Evolutionary conservation across 2,329 filamentous ascomycete species (phyloP), one percentile per base, ranked within the genome.

Genomic region (Davidsoniella neocaledoniae): DNA sequence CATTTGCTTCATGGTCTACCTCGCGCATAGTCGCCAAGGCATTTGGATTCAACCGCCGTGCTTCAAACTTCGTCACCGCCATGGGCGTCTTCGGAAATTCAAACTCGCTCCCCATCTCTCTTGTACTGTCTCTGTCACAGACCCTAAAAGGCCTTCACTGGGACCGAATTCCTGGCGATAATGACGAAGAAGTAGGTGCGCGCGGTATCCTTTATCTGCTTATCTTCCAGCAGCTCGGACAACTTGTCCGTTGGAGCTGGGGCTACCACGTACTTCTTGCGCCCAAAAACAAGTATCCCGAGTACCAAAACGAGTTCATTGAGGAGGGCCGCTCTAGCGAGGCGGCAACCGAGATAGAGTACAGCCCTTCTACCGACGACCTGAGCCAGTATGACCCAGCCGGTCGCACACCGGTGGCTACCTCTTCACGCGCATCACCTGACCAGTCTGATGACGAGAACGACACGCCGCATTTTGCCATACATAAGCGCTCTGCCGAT

Each of bases 21-120:
- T 81, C 88, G 2, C 66, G 78, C 7, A 59, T 73, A 10, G 76
- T 96, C 49, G 77, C 84, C 16, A 81, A 76, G 64, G 68, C 78
- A 45, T 94, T 88, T 63, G 72, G 84, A 14, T 88, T 98, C 65
- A 79, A 78, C 58, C 87, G 83, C 63, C 79, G 90, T 54, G 84
- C 87, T 40, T 77, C 81, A 56, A 98, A 98, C 67, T 98, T 98
- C 60, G 83, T 98, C 40, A 84, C 86, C 29, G 91, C 91, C 48
- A 98, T 98, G 91, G 88, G 85, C 37, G 75, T 96, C 45, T 98
- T 98, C 63, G 91, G 90, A 58, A 98, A 98, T 64, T 96, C 90
- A 33, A 98, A 98, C 66, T 96, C 91, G 16, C 74, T 98, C 17
- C 91, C 91, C 0, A 96, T 98, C 54, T 98, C 91, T 0, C 78